Percentiles rank a stretch among this genome's conserved stretches.
These are phyloP conservation scores for Aspergillus felis DNA, from an alignment of 2,329 filamentous ascomycete species.

Conservation along the genomic window DNA sequence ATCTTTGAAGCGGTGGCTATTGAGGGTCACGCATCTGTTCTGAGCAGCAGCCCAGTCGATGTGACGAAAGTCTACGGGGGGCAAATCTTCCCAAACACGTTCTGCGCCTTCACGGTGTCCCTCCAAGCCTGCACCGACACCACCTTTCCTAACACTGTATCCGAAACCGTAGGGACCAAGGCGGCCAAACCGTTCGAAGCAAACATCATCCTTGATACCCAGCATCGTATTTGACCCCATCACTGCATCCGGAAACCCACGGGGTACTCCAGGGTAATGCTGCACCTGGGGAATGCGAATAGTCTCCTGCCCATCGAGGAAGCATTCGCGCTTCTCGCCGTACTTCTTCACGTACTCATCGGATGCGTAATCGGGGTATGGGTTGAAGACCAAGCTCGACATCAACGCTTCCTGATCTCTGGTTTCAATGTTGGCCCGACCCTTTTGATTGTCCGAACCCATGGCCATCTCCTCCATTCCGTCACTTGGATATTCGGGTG, in stretches of 20 bases:
- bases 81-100: constrained; percentile 66
- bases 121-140: constrained; percentile 78
- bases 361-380: constrained; percentile 64
- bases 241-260: constrained; percentile 78
- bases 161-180: constrained; percentile 87
- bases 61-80: constrained; percentile 71
- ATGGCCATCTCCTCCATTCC: constrained; percentile 54
- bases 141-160: constrained; percentile 73
- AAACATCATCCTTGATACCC: constrained; percentile 76
- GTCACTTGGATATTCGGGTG: constrained; percentile 73
- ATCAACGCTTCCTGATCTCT: constrained; percentile 30
- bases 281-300: constrained; percentile 64
- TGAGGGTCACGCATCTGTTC: constrained; percentile 66
- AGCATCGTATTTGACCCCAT: constrained; percentile 84
- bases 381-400: constrained; percentile 57
- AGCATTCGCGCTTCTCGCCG: constrained; percentile 69
- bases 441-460: constrained; percentile 34
- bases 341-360: constrained; percentile 54
- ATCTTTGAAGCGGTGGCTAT: constrained; percentile 63
- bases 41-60: constrained; percentile 79
- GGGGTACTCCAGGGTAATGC: constrained; percentile 72
- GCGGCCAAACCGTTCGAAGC: constrained; percentile 87
- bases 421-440: constrained; percentile 19
- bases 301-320: constrained; percentile 64
- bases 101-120: constrained; percentile 80